A percentile compares a stretch with the other conserved stretches of the same genome.
phyloP scores from a whole-genome alignment of 768 basidiomycete genomes.

The Wakefieldia striispora region DNA sequence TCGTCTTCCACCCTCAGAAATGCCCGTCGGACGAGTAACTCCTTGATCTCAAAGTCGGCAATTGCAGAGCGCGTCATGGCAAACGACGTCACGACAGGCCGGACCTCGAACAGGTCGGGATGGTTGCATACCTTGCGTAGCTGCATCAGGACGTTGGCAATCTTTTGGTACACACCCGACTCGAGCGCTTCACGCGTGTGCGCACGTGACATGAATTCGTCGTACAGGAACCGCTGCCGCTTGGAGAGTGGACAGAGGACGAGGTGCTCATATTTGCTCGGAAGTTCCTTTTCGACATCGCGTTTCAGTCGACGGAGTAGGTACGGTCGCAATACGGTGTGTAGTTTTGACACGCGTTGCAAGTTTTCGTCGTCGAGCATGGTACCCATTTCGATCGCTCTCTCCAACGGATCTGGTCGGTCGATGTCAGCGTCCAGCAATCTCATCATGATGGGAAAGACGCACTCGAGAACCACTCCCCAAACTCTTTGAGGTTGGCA shows the following conservation, averaged over 20 bases:
- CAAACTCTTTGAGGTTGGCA: constrained; percentile 90
- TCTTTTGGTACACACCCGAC: constrained; percentile 85
- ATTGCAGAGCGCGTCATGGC: constrained; percentile 71
- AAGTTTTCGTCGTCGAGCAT: constrained; percentile 77
- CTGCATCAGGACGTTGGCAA: constrained; percentile 97
- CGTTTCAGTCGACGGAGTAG: constrained; percentile 93
- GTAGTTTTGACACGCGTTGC: constrained; percentile 84
- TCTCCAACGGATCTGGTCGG: constrained; percentile 83
- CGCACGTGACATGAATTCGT: constrained; percentile 91
- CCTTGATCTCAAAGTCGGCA: constrained; percentile 83
- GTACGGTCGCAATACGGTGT: constrained; percentile 93
- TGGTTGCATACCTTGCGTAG: constrained; percentile 96
- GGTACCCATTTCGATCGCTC: constrained; percentile 85
- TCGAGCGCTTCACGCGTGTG: constrained; percentile 79
- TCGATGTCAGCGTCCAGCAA: neutral
- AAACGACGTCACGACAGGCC: constrained; percentile 78
- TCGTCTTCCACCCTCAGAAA: constrained; percentile 54
- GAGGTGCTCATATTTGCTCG: constrained; percentile 90
- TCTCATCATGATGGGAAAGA: constrained; percentile 5
- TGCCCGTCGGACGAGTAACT: constrained; percentile 77
- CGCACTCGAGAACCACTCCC: constrained; percentile 95
- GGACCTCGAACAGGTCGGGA: constrained; percentile 88
- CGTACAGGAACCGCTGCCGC: constrained; percentile 91
- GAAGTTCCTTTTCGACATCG: constrained; percentile 96
- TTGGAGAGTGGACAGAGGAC: constrained; percentile 87